A percentile compares a stretch with the other conserved stretches of the same genome.
phyloP scores from a whole-genome alignment of 202 grass and related monocot genomes.

The Saccharum hybrid region DNA sequence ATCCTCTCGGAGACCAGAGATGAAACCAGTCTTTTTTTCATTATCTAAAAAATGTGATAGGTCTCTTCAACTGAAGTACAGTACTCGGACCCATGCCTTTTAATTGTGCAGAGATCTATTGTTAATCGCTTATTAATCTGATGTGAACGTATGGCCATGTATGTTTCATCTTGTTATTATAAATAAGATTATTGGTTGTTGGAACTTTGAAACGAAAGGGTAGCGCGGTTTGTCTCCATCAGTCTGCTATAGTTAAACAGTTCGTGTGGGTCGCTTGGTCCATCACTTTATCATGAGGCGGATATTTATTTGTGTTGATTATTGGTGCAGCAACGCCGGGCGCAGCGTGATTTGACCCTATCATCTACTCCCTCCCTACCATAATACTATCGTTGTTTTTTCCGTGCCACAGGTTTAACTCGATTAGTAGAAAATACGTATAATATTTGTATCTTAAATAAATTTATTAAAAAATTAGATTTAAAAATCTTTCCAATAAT shows the following conservation, averaged over 20 bases:
- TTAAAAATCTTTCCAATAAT: too few relatives aligned
- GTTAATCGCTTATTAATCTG: neutral
- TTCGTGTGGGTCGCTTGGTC: neutral
- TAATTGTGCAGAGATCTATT: neutral
- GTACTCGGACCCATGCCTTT: neutral
- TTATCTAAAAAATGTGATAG: neutral
- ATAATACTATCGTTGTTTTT: too few relatives aligned
- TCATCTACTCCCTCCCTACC: neutral
- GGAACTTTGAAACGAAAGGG: constrained; percentile 3
- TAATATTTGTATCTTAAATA: too few relatives aligned
- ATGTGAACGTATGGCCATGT: neutral
- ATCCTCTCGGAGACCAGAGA: neutral
- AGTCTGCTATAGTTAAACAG: neutral
- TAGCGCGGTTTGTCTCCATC: constrained; percentile 26
- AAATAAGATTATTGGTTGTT: constrained; percentile 4
- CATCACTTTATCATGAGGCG: neutral
- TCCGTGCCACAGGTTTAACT: too few relatives aligned
- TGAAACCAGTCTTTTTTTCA: neutral
- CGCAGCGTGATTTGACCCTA: constrained; percentile 29
- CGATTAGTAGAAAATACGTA: too few relatives aligned
- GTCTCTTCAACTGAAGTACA: neutral
- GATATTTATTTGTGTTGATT: constrained; percentile 13
- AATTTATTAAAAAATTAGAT: too few relatives aligned
- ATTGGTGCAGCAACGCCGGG: constrained; percentile 33
- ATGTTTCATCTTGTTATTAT: neutral